Percentiles rank a stretch among this genome's conserved stretches.
Evolutionary conservation across 768 basidiomycete genomes (phyloP).

Genomic region (Podaxis carcinomalis): DNA sequence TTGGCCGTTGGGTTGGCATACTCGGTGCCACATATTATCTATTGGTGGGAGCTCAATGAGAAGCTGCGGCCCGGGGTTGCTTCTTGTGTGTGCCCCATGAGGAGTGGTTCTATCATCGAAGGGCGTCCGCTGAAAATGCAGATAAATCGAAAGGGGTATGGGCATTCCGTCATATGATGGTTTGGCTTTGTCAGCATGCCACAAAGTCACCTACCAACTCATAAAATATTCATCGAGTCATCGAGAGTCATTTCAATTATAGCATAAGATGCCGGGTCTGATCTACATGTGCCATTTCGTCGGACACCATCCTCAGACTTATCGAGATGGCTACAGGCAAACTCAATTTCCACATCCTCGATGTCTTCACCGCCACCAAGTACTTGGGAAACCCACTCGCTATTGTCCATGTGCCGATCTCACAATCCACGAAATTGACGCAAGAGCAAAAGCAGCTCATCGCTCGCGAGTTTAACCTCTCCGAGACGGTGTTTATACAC

Average conservation of each 20-base stretch:
- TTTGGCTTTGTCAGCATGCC: background rate
- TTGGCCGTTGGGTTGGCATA: background rate
- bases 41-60: background rate
- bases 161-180: background rate
- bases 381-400: conserved; percentile 43
- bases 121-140: background rate
- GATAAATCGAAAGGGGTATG: background rate
- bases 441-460: conserved; percentile 37
- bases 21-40: background rate
- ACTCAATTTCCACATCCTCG: conserved; percentile 26
- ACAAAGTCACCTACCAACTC: background rate
- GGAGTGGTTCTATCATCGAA: background rate
- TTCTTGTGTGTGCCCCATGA: conserved; percentile 2
- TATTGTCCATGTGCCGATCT: conserved; percentile 32
- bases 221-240: background rate
- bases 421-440: conserved; percentile 18
- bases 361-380: conserved; percentile 38
- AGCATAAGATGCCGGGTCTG: background rate
- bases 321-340: conserved; percentile 1
- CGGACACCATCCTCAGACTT: background rate
- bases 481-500: conserved; percentile 45
- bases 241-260: background rate
- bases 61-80: background rate
- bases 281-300: background rate
- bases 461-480: conserved; percentile 46